These are phyloP conservation scores for Eurotiales sp. DNA, from an alignment of 2,329 filamentous ascomycete genomes.

Conservation along the genomic window DNA sequence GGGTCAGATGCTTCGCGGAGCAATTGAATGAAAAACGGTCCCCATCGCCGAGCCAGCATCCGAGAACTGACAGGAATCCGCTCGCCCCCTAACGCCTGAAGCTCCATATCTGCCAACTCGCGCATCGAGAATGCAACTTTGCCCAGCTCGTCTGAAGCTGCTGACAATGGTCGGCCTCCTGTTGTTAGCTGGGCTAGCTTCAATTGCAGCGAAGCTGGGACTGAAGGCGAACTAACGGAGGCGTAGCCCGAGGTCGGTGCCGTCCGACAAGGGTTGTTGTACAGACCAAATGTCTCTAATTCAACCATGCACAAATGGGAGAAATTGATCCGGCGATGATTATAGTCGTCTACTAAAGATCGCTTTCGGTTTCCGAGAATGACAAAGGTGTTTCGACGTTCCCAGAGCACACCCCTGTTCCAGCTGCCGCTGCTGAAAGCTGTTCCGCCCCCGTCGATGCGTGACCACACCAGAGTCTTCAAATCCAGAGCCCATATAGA, in stretches of 20 bases:
- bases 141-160: constrained; percentile 79
- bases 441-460: constrained; percentile 89
- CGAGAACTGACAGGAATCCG: constrained; percentile 91
- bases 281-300: constrained; percentile 92
- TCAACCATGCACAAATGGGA: constrained; percentile 96
- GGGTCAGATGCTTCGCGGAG: constrained; percentile 74
- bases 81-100: constrained; percentile 85
- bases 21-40: constrained; percentile 90
- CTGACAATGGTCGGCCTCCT: constrained; percentile 71
- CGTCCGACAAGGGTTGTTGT: constrained; percentile 84
- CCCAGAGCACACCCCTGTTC: constrained; percentile 94
- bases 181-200: constrained; percentile 54
- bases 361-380: constrained; percentile 91
- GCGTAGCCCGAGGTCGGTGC: constrained; percentile 77
- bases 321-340: constrained; percentile 96
- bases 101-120: constrained; percentile 96
- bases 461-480: constrained; percentile 83
- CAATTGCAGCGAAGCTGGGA: constrained; percentile 52
- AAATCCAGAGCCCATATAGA: constrained; percentile 93
- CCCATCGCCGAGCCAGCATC: constrained; percentile 83
- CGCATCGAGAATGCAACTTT: constrained; percentile 71
- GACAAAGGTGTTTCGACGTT: constrained; percentile 88
- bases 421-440: constrained; percentile 97
- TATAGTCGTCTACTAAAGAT: constrained; percentile 95
- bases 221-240: constrained; percentile 72